phyloP scores from a whole-genome alignment of 1,139 yeast species.

The Scheffersomyces cryptocercus region DNA sequence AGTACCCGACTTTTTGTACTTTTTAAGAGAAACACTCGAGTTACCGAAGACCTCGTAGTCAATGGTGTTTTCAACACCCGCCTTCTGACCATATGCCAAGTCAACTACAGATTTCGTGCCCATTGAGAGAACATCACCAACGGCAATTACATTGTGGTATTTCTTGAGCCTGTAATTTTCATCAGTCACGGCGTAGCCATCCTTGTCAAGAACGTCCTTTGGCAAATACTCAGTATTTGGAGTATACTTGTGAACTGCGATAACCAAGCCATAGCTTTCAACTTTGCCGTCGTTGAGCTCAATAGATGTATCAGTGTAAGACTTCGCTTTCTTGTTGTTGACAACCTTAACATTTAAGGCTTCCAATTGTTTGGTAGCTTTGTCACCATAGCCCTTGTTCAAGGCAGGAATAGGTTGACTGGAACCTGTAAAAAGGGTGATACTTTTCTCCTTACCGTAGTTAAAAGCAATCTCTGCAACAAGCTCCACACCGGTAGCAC shows the following conservation, averaged over 20 bases:
- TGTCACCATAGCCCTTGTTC: constrained; percentile 12
- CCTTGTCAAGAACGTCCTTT: constrained; percentile 8
- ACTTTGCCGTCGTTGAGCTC: constrained; percentile 16
- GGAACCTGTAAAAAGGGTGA: constrained; percentile 30
- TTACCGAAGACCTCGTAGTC: constrained; percentile 16
- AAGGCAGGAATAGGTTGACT: constrained; percentile 22
- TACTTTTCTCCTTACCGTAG: constrained; percentile 17
- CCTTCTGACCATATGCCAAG: constrained; percentile 23
- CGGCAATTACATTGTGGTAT: constrained; percentile 26
- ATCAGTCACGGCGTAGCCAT: constrained; percentile 23
- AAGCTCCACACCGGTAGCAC: constrained; percentile 42
- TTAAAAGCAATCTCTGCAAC: constrained; percentile 35
- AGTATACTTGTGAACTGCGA: constrained; percentile 20
- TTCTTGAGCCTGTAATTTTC: constrained; percentile 23
- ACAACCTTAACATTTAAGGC: constrained; percentile 27
- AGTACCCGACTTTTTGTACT: constrained; percentile 13
- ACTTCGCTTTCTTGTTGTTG: constrained; percentile 16
- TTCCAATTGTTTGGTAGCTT: constrained; percentile 21
- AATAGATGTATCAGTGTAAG: constrained; percentile 3
- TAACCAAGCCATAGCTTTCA: constrained; percentile 26
- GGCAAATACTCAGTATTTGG: constrained; percentile 27
- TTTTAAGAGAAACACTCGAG: constrained; percentile 10
- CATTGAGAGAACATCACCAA: constrained; percentile 34
- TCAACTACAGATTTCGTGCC: constrained; percentile 26
- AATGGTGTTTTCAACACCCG: constrained; percentile 16